phyloP scores from a whole-genome alignment of 2,329 filamentous ascomycete species.

The Fusarium sublunatum region DNA sequence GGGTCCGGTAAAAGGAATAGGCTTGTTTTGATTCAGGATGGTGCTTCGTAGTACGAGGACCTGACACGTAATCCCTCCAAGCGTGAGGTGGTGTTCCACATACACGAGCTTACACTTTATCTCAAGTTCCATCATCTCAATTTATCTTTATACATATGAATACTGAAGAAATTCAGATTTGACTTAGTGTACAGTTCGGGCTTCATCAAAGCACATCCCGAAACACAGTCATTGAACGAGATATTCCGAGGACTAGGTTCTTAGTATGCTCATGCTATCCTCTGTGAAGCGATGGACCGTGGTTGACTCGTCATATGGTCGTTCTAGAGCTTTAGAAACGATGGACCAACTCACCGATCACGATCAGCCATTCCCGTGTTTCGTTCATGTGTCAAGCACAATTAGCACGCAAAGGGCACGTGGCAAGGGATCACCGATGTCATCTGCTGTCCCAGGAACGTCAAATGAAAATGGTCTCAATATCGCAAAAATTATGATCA shows the following conservation, averaged over 20 bases:
- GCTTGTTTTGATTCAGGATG: constrained; percentile 7
- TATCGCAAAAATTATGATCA: not conserved
- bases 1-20: not conserved
- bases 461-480: not conserved
- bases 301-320: constrained; percentile 5
- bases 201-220: not conserved
- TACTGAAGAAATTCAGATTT: no score
- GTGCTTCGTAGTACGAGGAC: not conserved
- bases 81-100: not conserved
- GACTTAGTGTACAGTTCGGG: no score
- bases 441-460: constrained; percentile 14
- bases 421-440: constrained; percentile 15
- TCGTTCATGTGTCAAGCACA: constrained; percentile 6
- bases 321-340: not conserved
- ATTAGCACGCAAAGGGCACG: constrained; percentile 5
- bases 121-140: not conserved
- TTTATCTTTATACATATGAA: not conserved
- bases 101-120: constrained; percentile 3
- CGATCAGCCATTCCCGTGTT: not conserved
- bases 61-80: not conserved
- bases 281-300: not conserved
- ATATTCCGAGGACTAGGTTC: not conserved
- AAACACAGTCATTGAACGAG: not conserved
- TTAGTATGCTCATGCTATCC: not conserved
- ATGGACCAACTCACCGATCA: not conserved